Base-by-base conservation (phyloP, 768 basidiomycete species). In the Calocybe gangraenosa region DNA sequence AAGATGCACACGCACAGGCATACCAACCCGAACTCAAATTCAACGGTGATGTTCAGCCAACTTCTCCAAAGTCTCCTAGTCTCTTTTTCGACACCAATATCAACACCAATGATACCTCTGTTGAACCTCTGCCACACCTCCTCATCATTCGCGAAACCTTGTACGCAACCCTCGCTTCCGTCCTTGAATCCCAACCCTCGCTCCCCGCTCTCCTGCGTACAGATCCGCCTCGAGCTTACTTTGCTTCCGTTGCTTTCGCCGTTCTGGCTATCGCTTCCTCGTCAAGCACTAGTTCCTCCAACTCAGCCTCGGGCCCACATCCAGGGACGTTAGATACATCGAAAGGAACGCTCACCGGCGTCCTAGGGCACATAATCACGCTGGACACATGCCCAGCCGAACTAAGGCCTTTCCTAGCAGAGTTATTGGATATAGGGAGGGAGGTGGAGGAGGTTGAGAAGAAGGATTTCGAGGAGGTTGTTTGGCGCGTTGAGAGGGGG, bases 61-160 rank as follows among this genome's bases (percentile, higher is more conserved):
- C 53, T 18, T 63, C 59, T 3, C 54, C 60, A 10, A 58, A 49
- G 28, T 50, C 62, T 18, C 50, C 66, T n/a, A 52, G 60, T 7
- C 59, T 44, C 45, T 58, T 58, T 34, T 59, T n/a, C n/a, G n/a
- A n/a, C 67, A 11, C 63, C 64, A 11, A 46, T 42, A 20, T 51
- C 64, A n/a, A 56, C 67, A 17, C 25, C 37, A 35, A 35, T 7
- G 17, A 35, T 14, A 35, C 30, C 30, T n/a, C 70, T 67, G 0
- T 66, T 73, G 4, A 59, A 77, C 23, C 64, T 78, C 19, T 54
- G 71, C 0, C 68, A 71, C 13, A 66, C 75, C 17, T 77, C 85
- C 92, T 51, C 78, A 82, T 86, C 57, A 92, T 93, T 48, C 84
- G 91, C 20, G 89, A 93, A 63, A 91, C 90, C 0, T 75, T 93